Conservation (phyloP, 2,329 filamentous ascomycete species). For the Cladosporium austrohemisphaericum region DNA sequence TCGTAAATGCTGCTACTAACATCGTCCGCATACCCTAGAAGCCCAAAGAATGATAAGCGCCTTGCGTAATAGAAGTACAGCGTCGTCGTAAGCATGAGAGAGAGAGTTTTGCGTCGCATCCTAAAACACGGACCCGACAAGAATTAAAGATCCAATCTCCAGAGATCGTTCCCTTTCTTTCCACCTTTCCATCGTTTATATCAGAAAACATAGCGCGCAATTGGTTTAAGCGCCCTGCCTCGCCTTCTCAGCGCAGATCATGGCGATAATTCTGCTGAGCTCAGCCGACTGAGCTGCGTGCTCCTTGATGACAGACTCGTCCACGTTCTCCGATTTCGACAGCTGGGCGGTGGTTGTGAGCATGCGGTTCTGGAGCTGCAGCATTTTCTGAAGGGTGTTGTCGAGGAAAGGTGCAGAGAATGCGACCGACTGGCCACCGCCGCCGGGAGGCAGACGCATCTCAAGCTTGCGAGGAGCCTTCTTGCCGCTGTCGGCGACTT, state of each 20-base stretch:
- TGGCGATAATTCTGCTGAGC: slow-evolving; percentile 47
- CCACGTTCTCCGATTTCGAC: slow-evolving; percentile 42
- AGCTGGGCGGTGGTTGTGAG: slow-evolving; percentile 46
- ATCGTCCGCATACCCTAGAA: not conserved
- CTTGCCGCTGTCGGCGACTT: slow-evolving; percentile 29
- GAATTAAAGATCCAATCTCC: not conserved
- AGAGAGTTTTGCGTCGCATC: not conserved
- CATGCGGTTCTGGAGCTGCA: slow-evolving; percentile 49
- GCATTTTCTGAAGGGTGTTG: slow-evolving; percentile 50
- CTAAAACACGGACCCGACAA: not conserved
- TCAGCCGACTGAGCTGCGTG: slow-evolving; percentile 49
- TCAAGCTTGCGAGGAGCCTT: slow-evolving; percentile 49
- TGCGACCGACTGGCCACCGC: slow-evolving; percentile 36
- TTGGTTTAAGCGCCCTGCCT: slow-evolving; percentile 41
- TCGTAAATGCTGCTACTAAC: not conserved
- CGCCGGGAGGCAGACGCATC: slow-evolving; percentile 41
- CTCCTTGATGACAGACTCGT: slow-evolving; percentile 47
- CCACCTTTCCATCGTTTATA: not conserved
- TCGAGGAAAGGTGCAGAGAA: slow-evolving; percentile 53
- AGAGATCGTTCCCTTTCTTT: not conserved
- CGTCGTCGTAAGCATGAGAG: not conserved
- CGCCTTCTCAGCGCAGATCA: slow-evolving; percentile 52
- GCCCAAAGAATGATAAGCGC: not conserved
- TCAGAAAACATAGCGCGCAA: not conserved
- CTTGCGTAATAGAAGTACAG: slow-evolving; percentile 9